phyloP scores from a whole-genome alignment of 2,329 filamentous ascomycete species.

The Xylaria sp. region DNA sequence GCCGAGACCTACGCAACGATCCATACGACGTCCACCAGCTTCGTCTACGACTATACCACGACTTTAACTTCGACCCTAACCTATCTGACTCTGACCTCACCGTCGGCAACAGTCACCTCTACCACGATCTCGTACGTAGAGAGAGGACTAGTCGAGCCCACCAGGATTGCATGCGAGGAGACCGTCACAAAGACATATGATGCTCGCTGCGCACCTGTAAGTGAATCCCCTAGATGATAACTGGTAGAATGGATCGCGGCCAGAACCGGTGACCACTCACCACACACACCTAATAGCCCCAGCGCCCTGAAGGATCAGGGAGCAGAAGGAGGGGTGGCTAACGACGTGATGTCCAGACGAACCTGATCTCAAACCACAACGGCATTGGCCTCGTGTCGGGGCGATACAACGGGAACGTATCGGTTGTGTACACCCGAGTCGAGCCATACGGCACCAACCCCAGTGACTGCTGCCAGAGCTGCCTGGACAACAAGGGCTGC shows the following conservation, averaged over 20 bases:
- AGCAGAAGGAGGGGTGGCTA: not conserved
- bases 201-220: constrained; percentile 36
- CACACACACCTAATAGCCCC: not conserved
- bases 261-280: no score
- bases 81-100: constrained; percentile 15
- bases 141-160: constrained; percentile 5
- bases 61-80: constrained; percentile 36
- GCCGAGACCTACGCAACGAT: constrained; percentile 37
- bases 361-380: constrained; percentile 31
- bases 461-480: constrained; percentile 38
- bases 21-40: constrained; percentile 43
- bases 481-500: constrained; percentile 37
- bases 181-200: constrained; percentile 35
- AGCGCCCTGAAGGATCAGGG: not conserved
- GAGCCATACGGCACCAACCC: constrained; percentile 28
- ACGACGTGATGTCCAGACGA: constrained; percentile 17
- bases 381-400: constrained; percentile 29
- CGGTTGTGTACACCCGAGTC: constrained; percentile 27
- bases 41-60: constrained; percentile 37
- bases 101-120: constrained; percentile 13
- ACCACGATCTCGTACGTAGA: constrained; percentile 26
- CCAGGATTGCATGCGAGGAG: constrained; percentile 24
- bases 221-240: constrained; percentile 1
- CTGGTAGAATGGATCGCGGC: no score
- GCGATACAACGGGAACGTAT: constrained; percentile 27